phyloP scores from a whole-genome alignment of 1,284 basidiomycete genomes.

The Phenoliferia sp. region DNA sequence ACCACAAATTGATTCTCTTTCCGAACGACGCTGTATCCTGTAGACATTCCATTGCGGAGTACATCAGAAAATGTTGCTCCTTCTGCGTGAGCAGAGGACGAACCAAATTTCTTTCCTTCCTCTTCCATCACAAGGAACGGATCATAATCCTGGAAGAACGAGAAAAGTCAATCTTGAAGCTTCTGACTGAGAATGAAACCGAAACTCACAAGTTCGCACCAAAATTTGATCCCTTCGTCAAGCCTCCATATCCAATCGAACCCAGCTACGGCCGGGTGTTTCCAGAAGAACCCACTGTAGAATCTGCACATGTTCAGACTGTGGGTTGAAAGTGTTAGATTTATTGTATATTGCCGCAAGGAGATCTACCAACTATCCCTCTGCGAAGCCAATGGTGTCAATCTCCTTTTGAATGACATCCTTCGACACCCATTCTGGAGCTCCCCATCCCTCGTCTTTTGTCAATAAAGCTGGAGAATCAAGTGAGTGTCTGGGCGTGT shows the following conservation, averaged over 20 bases:
- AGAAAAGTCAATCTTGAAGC: background rate
- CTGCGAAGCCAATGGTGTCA: background rate
- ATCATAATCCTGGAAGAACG: background rate
- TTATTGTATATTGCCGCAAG: background rate
- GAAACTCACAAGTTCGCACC: slow-evolving; percentile 11
- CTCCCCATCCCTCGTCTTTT: background rate
- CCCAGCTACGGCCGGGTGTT: background rate
- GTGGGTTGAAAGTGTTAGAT: background rate
- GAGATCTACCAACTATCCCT: background rate
- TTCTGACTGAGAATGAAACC: too few species aligned
- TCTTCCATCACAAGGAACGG: background rate
- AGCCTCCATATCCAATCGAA: slow-evolving; percentile 15
- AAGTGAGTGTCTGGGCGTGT: background rate
- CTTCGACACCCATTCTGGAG: background rate
- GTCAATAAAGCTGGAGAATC: background rate
- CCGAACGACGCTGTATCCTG: background rate
- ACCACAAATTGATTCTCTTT: background rate
- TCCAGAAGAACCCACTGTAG: slow-evolving; percentile 2
- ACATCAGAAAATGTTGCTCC: background rate
- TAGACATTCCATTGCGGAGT: background rate
- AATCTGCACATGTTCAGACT: slow-evolving; percentile 16
- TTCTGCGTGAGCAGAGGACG: background rate
- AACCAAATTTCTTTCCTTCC: background rate
- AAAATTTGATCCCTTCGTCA: slow-evolving; percentile 10
- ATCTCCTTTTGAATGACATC: background rate